Percentiles rank a stretch among this genome's conserved stretches.
Evolutionary conservation across 306 rosid genomes (phyloP).

Genomic region (Lupinus albus): DNA sequence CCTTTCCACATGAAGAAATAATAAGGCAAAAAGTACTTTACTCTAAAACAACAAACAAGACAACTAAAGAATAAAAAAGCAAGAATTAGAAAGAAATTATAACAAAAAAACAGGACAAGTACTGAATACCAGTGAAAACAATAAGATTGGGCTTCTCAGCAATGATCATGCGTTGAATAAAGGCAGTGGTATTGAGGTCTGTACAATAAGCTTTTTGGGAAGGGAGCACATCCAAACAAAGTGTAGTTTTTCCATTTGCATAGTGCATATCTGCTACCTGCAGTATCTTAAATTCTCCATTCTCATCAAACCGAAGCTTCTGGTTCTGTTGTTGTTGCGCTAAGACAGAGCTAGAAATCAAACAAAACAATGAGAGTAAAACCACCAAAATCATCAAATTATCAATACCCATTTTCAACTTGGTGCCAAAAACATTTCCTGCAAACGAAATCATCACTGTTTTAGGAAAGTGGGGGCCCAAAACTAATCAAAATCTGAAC

Average conservation of each 20-base stretch:
- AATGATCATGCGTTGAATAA: constrained; percentile 69
- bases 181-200: constrained; percentile 83
- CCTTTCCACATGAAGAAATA: neutral
- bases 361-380: constrained; percentile 10
- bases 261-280: constrained; percentile 99
- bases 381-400: constrained; percentile 23
- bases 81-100: constrained; percentile 10
- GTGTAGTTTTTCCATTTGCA: constrained; percentile 67
- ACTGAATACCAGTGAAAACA: constrained; percentile 65
- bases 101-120: neutral
- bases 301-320: constrained; percentile 58
- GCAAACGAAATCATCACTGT: constrained; percentile 35
- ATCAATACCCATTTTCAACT: constrained; percentile 33
- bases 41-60: constrained; percentile 48
- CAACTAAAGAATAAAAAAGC: neutral
- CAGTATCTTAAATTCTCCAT: constrained; percentile 84
- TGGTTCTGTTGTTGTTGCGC: constrained; percentile 20
- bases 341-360: constrained; percentile 42
- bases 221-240: constrained; percentile 68
- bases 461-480: neutral
- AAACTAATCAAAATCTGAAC: constrained; percentile 28
- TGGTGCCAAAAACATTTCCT: constrained; percentile 29
- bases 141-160: constrained; percentile 92
- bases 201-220: constrained; percentile 65
- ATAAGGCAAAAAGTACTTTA: constrained; percentile 5